Percentiles rank a stretch among this genome's conserved stretches.
phyloP scores from a whole-genome alignment of 257 asterid species.

The Solanum sitiens region DNA sequence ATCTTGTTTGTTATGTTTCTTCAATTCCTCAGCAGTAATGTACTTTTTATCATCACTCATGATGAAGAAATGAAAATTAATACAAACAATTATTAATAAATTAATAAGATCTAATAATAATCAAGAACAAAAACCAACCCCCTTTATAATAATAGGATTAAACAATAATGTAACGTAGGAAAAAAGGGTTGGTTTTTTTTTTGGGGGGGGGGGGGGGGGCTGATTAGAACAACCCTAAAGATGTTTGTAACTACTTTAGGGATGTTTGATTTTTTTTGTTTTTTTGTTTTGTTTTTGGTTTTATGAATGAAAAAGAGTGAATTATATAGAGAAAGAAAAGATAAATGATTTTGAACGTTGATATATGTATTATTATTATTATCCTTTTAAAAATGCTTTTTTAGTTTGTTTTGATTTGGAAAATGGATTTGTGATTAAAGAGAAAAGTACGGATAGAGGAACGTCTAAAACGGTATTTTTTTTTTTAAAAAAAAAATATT shows the following conservation, averaged over 20 bases:
- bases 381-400: not conserved
- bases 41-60: constrained; percentile 13
- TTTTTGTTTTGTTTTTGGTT: not conserved
- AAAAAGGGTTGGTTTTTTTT: not conserved
- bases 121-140: not conserved
- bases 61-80: not conserved
- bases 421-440: not conserved
- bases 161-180: not conserved
- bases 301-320: not conserved
- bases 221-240: constrained; percentile 1
- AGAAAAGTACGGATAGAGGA: not conserved
- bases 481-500: too few species aligned
- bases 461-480: not conserved
- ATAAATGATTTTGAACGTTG: not conserved
- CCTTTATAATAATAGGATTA: not conserved
- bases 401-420: not conserved
- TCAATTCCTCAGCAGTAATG: constrained; percentile 21
- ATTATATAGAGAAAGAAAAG: not conserved
- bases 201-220: not conserved
- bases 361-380: not conserved
- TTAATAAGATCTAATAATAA: not conserved
- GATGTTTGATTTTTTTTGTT: not conserved
- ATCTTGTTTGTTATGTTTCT: constrained; percentile 18
- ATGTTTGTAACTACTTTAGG: not conserved
- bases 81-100: not conserved